Base-by-base conservation (phyloP, 192 early-diverging fungal species). In the Piromyces finnis region DNA sequence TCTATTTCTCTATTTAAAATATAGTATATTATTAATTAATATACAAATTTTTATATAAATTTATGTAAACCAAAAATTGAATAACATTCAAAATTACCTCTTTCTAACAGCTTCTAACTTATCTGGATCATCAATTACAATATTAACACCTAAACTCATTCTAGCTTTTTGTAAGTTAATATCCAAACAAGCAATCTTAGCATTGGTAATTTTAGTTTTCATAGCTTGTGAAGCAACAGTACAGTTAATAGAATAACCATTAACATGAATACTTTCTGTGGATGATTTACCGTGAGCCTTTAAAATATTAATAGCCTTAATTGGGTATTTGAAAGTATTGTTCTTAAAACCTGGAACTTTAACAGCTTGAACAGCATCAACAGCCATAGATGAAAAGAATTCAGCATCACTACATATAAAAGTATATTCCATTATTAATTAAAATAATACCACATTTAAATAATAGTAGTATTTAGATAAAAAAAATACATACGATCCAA, bases 141-240 rank as follows among this genome's bases (percentile, higher is more conserved):
- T 97, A 84, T 98, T 94, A 78, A 99, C 95, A 78, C 98, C 98
- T 59, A 99, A 85, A 86, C 95, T 92, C 98, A 99, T 98, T 80
- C 97, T 91, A 17, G 95, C 93, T 88, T 97, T 98, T 87, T 96
- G 95, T 78, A 99, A 90, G 90, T 99, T 98, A 87, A 99, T 97
- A 84, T 99, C 98, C 78, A 99, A 87, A 82, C 95, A 96, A 18
- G 97, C 95, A 87, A 99, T 97, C 87, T 96, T 96, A 77, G 98
- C 96, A 80, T 92, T 92, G 26, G 84, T 87, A 80, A 99, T 88
- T 79, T 88, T 89, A 77, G 93, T 98, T 83, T 92, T 93, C 91
- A 99, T 97, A 68, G 96, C 87, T 86, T 97, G 94, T 78, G 95
- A 93, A 29, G 96, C 96, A 29, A 99, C 94, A 11, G 97, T 98